A percentile compares a stretch with the other conserved stretches of the same genome.
Evolutionary conservation across 108 stramenopile species (phyloP).

Genomic region (Pseudonitzschia pungens): DNA sequence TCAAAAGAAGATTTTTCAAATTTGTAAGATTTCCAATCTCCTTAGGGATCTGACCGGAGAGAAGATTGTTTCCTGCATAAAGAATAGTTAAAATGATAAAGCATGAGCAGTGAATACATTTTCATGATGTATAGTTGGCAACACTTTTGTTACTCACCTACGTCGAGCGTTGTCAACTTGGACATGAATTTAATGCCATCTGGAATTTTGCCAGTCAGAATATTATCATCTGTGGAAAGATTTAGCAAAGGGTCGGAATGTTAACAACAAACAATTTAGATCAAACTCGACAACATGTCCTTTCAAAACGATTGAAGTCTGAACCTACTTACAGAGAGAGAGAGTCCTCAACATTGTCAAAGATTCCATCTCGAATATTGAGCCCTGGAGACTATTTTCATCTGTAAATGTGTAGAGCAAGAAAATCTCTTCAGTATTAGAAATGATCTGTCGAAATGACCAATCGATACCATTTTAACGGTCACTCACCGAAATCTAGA

Average conservation of each 20-base stretch:
- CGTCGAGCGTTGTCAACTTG: not conserved
- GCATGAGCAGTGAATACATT: not conserved
- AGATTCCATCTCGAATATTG: not conserved
- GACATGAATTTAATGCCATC: not conserved
- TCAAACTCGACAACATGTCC: not conserved
- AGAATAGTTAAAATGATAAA: not conserved
- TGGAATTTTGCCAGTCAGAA: not conserved
- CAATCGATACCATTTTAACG: not conserved
- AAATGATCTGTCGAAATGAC: not conserved
- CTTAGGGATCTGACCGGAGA: not conserved
- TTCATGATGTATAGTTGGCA: not conserved
- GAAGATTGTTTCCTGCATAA: not conserved
- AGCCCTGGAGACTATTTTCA: not conserved
- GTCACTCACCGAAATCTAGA: not conserved
- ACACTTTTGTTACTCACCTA: not conserved
- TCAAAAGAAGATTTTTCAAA: constrained; percentile 2
- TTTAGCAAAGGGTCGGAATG: not conserved
- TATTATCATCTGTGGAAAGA: not conserved
- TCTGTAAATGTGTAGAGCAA: not conserved
- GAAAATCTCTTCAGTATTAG: not conserved
- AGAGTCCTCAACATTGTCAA: not conserved
- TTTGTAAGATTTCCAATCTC: constrained; percentile 5
- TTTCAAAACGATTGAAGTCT: not conserved
- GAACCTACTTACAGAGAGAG: not conserved
- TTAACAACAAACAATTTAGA: not conserved